A percentile compares a stretch with the other conserved stretches of the same genome.
These are phyloP conservation scores for Claviceps sp. DNA, from an alignment of 2,329 filamentous ascomycete species.

Conservation along the genomic window DNA sequence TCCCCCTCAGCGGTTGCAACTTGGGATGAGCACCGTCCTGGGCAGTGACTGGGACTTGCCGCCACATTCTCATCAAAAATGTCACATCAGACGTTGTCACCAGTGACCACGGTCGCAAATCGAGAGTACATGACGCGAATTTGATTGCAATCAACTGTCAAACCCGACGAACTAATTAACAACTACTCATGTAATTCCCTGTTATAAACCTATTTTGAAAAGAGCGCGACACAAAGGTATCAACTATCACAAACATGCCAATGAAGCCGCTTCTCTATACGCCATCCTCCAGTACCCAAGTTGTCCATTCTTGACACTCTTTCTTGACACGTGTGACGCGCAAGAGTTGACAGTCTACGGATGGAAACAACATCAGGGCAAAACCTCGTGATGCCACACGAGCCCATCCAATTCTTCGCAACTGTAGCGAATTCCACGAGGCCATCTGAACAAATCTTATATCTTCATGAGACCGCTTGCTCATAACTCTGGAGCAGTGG, in stretches of 20 bases:
- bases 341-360: neutral
- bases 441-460: neutral
- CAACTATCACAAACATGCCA: neutral
- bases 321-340: neutral
- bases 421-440: neutral
- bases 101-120: too few species aligned
- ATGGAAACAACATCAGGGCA: neutral
- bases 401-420: neutral
- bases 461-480: neutral
- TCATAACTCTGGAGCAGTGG: conserved; percentile 20
- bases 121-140: too few species aligned
- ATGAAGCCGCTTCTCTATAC: neutral
- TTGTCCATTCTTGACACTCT: neutral
- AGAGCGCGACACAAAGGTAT: neutral
- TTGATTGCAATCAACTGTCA: too few species aligned
- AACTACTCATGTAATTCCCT: too few species aligned
- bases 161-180: too few species aligned
- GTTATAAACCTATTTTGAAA: neutral
- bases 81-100: too few species aligned
- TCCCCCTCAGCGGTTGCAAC: too few species aligned
- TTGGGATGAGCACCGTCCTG: too few species aligned
- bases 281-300: neutral
- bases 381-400: neutral
- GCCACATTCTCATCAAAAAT: too few species aligned
- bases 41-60: too few species aligned